A percentile compares a stretch with the other conserved stretches of the same genome.
phyloP scores from a whole-genome alignment of 2,329 filamentous ascomycete species.

The Epichloe brachyelytri region DNA sequence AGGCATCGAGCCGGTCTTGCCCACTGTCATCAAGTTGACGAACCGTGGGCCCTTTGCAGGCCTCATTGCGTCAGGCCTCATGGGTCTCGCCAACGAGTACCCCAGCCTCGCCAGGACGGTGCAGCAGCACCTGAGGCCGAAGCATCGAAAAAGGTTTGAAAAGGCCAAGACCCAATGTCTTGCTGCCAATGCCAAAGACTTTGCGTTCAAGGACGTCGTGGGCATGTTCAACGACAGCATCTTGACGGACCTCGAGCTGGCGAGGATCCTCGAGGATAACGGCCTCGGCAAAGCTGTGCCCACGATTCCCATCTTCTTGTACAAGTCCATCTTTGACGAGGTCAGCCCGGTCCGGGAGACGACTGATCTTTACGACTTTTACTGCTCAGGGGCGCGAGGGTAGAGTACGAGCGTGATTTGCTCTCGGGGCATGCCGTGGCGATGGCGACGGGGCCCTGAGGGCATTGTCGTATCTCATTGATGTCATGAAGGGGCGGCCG shows the following conservation, averaged over 20 bases:
- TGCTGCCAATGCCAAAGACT: conserved; percentile 14
- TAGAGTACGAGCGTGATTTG: neutral
- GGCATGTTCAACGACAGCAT: conserved; percentile 25
- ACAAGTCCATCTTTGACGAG: neutral
- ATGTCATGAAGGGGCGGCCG: neutral
- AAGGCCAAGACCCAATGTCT: conserved; percentile 16
- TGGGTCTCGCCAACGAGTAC: conserved; percentile 14
- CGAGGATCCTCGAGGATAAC: neutral
- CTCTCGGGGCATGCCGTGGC: neutral
- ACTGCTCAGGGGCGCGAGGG: neutral
- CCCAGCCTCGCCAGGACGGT: conserved; percentile 8
- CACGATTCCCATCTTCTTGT: neutral
- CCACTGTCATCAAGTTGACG: conserved; percentile 6
- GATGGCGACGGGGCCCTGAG: neutral
- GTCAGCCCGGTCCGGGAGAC: conserved; percentile 2
- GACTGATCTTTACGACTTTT: neutral
- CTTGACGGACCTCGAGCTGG: neutral
- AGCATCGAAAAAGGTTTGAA: conserved; percentile 15
- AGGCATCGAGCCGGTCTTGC: conserved; percentile 12
- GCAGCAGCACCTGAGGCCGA: conserved; percentile 9
- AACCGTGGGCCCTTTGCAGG: conserved; percentile 10
- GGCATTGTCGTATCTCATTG: neutral
- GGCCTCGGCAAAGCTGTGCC: neutral
- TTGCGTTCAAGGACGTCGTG: conserved; percentile 22
- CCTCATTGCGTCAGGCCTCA: conserved; percentile 11